Evolutionary conservation across 2,329 filamentous ascomycete genomes (phyloP), one percentile per base, ranked within the genome.

Genomic region (Talaromyces sp.): DNA sequence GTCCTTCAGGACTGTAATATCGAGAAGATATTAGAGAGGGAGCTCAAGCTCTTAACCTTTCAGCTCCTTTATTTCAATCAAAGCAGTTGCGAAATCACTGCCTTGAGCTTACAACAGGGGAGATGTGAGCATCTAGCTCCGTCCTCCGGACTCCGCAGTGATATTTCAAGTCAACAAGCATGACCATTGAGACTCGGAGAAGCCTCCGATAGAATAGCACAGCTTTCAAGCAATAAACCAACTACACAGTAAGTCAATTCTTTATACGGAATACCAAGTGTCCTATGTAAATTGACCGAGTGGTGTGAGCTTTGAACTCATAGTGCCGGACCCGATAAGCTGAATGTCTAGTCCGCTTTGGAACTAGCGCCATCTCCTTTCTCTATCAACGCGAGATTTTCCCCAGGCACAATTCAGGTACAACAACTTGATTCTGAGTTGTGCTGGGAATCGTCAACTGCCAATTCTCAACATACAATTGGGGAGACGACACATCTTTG

Each of bases 381-480:
- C 38, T 56, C 60, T 40, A 63, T 38, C 34, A 25, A 34, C 51
- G 51, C 61, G 61, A 40, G 29, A 45, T 34, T 61, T 51, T 61
- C 53, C 53, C 53, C 53, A 36, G 53, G 53, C 53, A 15, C 19
- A 38, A 36, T 15, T 56, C 31, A 56, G 51, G 51, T 13, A 54
- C 51, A 54, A 34, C 51, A 54, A 22, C 31, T 56, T 56, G 25
- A 36, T 17, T 25, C 15, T 56, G 31, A 56, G 53, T 56, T 38
- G n/a, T 19, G 27, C 17, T 25, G 45, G 5, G 11, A 29, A n/a
- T 53, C 27, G 22, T 34, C 51, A 34, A 53, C 36, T 36, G 29
- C 29, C 51, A 36, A 36, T 36, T 13, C 5, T 17, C 53, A 36
- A 3, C 31, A 17, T 38, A 13, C 53, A 56, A 25, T 36, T 36